Evolutionary conservation across 768 basidiomycete species (phyloP).

Genomic region (Pleurotus tuoliensis): DNA sequence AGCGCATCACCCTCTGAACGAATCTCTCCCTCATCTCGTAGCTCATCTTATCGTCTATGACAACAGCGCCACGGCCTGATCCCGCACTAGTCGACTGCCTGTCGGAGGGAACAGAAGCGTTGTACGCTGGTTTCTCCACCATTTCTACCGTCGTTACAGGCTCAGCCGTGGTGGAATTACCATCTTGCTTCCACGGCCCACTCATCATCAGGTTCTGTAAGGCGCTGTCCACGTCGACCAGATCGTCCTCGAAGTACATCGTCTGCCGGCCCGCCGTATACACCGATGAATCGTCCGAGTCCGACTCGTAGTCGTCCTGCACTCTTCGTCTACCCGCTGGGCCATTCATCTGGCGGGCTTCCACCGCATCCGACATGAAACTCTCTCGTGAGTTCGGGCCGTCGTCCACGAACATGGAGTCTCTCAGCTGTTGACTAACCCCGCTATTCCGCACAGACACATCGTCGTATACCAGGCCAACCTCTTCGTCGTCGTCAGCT

Average conservation of each 20-base stretch:
- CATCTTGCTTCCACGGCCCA: not conserved
- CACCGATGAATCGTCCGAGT: slow-evolving; percentile 7
- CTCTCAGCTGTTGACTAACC: not conserved
- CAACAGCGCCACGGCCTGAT: slow-evolving; percentile 36
- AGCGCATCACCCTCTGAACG: slow-evolving; percentile 47
- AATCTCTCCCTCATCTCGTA: slow-evolving; percentile 45
- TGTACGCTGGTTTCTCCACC: no score
- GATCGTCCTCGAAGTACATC: slow-evolving; percentile 8
- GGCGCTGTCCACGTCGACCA: slow-evolving; percentile 1
- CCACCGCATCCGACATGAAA: not conserved
- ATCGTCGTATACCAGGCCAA: slow-evolving; percentile 24
- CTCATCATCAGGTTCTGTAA: not conserved
- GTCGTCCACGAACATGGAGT: not conserved
- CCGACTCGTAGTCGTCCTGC: slow-evolving; percentile 25
- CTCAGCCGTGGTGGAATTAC: no score
- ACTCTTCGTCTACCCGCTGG: not conserved
- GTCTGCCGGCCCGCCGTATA: slow-evolving; percentile 8
- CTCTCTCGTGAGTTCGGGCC: not conserved
- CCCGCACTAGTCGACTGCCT: not conserved
- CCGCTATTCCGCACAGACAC: not conserved
- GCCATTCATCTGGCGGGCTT: not conserved
- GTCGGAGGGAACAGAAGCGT: not conserved
- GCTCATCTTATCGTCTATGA: slow-evolving; percentile 52
- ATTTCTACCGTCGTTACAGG: no score
- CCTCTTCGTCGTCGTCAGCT: slow-evolving; percentile 21